phyloP scores from a whole-genome alignment of 441 rosid genomes.

The Populus hybrid region DNA sequence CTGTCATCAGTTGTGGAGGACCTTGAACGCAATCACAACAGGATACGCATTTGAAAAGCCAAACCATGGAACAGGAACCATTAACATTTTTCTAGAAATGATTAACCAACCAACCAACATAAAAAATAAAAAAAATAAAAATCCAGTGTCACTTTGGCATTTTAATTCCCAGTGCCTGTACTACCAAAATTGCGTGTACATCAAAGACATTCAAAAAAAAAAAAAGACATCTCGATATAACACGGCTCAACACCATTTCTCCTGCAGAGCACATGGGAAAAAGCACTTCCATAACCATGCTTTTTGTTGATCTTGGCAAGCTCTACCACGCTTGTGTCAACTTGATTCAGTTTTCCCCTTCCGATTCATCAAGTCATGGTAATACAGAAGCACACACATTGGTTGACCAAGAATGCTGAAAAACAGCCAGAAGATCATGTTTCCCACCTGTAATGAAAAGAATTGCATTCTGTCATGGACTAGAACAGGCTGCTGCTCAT shows the following conservation, averaged over 20 bases:
- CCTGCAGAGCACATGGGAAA: constrained; percentile 3
- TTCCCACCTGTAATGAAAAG: constrained; percentile 69
- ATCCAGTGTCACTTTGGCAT: not conserved
- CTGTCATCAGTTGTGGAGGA: no score
- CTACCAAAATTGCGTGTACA: constrained; percentile 28
- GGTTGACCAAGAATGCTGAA: constrained; percentile 99
- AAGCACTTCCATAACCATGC: constrained; percentile 4
- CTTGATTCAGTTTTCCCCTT: constrained; percentile 37
- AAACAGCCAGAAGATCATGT: constrained; percentile 90
- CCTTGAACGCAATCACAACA: no score
- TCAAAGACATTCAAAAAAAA: not conserved
- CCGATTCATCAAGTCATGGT: constrained; percentile 95
- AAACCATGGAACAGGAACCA: not conserved
- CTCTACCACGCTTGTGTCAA: not conserved
- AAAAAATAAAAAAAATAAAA: no score
- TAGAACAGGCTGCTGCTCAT: no score
- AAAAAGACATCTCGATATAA: no score
- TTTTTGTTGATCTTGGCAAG: not conserved
- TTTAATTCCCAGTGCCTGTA: not conserved
- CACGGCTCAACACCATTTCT: not conserved
- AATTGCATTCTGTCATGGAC: not conserved
- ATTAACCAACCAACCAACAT: not conserved
- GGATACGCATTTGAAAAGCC: no score
- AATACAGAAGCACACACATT: constrained; percentile 87
- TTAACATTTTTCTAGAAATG: not conserved